These are phyloP conservation scores for Alternaria tenuissima DNA, from an alignment of 2,329 filamentous ascomycete genomes.

Conservation along the genomic window DNA sequence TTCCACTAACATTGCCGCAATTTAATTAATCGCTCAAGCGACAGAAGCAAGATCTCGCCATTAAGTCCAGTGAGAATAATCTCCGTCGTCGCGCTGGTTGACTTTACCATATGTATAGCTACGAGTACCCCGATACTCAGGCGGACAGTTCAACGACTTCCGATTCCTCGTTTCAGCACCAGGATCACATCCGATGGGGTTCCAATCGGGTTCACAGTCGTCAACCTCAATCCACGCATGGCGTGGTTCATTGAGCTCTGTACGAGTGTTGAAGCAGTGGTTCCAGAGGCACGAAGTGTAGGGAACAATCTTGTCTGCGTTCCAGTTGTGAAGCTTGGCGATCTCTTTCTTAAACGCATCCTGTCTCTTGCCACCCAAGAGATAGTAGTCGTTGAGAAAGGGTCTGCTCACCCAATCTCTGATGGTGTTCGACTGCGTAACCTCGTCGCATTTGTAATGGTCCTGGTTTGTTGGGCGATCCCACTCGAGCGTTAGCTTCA, in stretches of 20 bases:
- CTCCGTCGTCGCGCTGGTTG: not conserved
- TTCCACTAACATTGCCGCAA: too few species aligned
- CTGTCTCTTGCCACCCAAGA: not conserved
- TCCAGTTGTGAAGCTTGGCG: not conserved
- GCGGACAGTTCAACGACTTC: not conserved
- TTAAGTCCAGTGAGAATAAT: not conserved
- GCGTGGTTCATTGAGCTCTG: not conserved
- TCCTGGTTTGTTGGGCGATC: not conserved
- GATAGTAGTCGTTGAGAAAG: not conserved
- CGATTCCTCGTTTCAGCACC: not conserved
- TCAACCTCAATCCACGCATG: not conserved
- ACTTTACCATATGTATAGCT: not conserved
- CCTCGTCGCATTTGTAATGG: not conserved
- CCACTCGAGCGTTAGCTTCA: constrained; percentile 6
- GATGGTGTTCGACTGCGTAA: not conserved
- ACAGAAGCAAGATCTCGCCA: not conserved
- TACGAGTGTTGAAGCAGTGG: not conserved
- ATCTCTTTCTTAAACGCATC: not conserved
- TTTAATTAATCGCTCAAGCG: too few species aligned
- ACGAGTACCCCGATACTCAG: not conserved
- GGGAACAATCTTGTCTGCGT: not conserved
- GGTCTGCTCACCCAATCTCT: not conserved
- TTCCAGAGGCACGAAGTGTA: not conserved
- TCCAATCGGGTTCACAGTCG: not conserved
- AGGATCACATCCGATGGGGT: not conserved